A percentile compares a stretch with the other conserved stretches of the same genome.
phyloP scores from a whole-genome alignment of 352 stramenopile genomes.

The Paralagenidium karlingii region DNA sequence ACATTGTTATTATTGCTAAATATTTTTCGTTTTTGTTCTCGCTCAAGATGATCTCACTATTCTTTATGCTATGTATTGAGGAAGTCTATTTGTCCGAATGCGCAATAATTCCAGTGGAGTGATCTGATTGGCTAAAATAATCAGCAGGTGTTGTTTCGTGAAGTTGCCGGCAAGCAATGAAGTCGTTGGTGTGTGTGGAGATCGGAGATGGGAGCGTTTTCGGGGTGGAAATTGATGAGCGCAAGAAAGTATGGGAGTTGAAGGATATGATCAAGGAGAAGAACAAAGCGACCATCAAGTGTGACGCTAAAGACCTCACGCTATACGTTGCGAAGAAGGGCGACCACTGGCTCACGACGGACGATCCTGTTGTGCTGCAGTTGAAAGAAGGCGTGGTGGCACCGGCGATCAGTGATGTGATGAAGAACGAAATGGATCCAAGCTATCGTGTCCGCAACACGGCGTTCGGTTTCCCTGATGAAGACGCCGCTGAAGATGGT shows the following conservation, averaged over 20 bases:
- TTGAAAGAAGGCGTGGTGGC: slow-evolving; percentile 4
- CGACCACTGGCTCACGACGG: slow-evolving; percentile 5
- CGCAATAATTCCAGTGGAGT: too few species aligned
- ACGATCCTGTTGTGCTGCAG: slow-evolving; percentile 5
- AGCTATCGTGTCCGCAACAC: slow-evolving; percentile 4
- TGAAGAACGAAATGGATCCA: slow-evolving; percentile 7
- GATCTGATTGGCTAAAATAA: too few species aligned
- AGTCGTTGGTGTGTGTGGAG: slow-evolving; percentile 6
- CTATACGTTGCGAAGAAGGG: slow-evolving; percentile 1
- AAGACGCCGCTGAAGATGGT: slow-evolving; percentile 3
- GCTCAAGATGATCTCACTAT: too few species aligned
- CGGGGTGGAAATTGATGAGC: not conserved
- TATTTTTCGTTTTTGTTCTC: too few species aligned
- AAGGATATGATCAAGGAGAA: slow-evolving; percentile 4
- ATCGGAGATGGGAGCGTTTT: slow-evolving; percentile 3
- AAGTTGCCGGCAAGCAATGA: too few species aligned
- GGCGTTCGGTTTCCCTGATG: slow-evolving; percentile 4
- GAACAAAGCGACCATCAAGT: not conserved
- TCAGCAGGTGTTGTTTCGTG: too few species aligned
- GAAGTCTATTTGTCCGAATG: too few species aligned
- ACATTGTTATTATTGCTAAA: too few species aligned
- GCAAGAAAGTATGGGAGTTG: not conserved
- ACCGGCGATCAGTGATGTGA: slow-evolving; percentile 4
- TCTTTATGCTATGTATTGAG: too few species aligned
- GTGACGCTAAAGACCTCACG: slow-evolving; percentile 1